Percentiles rank a stretch among this genome's conserved stretches.
Evolutionary conservation across 2,329 filamentous ascomycete genomes (phyloP).

Genomic region (Penicillium hordei): DNA sequence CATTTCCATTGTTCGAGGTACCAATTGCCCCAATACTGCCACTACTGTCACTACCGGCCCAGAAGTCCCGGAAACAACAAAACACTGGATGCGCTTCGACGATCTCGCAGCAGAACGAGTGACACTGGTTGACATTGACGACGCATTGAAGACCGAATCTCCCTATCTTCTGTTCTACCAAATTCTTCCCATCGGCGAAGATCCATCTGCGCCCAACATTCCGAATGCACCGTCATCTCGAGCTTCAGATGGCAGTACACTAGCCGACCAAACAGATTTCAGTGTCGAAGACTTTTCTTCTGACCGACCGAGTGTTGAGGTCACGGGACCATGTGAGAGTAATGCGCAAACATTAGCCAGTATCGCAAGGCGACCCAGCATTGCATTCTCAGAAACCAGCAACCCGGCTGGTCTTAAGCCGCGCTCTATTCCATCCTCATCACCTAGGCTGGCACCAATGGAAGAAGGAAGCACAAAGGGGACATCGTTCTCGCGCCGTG

Average conservation of each 20-base stretch:
- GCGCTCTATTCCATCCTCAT: conserved; percentile 27
- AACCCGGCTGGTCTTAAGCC: conserved; percentile 17
- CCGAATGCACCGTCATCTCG: conserved; percentile 36
- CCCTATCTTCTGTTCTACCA: conserved; percentile 96
- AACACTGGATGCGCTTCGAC: conserved; percentile 88
- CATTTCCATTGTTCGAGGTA: conserved; percentile 76
- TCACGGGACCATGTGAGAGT: conserved; percentile 31
- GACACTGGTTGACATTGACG: conserved; percentile 71
- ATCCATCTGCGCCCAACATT: conserved; percentile 42
- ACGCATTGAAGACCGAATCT: conserved; percentile 78
- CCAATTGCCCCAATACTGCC: conserved; percentile 44
- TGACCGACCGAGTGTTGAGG: conserved; percentile 41
- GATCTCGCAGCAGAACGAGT: conserved; percentile 76
- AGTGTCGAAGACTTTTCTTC: conserved; percentile 25
- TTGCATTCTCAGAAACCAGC: conserved; percentile 29
- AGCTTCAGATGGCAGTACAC: conserved; percentile 25
- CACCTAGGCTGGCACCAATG: conserved; percentile 27
- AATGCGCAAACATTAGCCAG: conserved; percentile 17
- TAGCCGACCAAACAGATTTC: conserved; percentile 5
- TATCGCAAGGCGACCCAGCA: conserved; percentile 28
- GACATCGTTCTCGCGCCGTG: conserved; percentile 30
- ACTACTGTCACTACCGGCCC: conserved; percentile 29
- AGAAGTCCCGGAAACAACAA: conserved; percentile 60
- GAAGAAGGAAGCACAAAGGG: conserved; percentile 24
- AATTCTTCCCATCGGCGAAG: conserved; percentile 80